These are phyloP conservation scores for Aspergillus haitiensis DNA, from an alignment of 495 filamentous ascomycete species.

Conservation along the genomic window DNA sequence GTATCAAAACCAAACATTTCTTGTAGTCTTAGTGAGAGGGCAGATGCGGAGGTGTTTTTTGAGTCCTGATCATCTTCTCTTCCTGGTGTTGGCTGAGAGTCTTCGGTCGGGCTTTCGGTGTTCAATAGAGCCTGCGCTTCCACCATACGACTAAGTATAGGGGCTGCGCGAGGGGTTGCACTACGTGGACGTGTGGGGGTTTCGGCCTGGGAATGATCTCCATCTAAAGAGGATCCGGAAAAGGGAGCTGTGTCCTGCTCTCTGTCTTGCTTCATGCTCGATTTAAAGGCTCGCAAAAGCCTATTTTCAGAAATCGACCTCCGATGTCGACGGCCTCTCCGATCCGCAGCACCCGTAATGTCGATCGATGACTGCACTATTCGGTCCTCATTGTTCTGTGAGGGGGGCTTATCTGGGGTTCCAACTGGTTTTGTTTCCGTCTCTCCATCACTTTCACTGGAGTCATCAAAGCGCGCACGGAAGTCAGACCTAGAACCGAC, in stretches of 20 bases:
- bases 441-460: conserved; percentile 76
- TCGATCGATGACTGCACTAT: conserved; percentile 7
- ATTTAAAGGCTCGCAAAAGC: conserved; percentile 58
- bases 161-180: conserved; percentile 56
- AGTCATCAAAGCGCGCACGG: conserved; percentile 76
- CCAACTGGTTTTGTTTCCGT: conserved; percentile 22
- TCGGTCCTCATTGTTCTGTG: conserved; percentile 14
- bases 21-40: conserved; percentile 70
- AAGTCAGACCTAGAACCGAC: conserved; percentile 80
- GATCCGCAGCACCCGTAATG: conserved; percentile 18
- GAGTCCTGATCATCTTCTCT: conserved; percentile 21
- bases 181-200: conserved; percentile 36
- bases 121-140: conserved; percentile 73
- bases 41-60: conserved; percentile 30
- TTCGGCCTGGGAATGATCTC: conserved; percentile 21
- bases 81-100: conserved; percentile 22
- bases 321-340: conserved; percentile 48
- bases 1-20: conserved; percentile 87
- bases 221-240: conserved; percentile 25
- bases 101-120: conserved; percentile 28
- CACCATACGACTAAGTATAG: conserved; percentile 78
- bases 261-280: conserved; percentile 42
- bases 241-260: conserved; percentile 10
- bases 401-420: neutral
- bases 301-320: conserved; percentile 62